Percentiles rank a stretch among this genome's conserved stretches.
These are phyloP conservation scores for Populus alba DNA, from an alignment of 345 rosid species.

Conservation along the genomic window DNA sequence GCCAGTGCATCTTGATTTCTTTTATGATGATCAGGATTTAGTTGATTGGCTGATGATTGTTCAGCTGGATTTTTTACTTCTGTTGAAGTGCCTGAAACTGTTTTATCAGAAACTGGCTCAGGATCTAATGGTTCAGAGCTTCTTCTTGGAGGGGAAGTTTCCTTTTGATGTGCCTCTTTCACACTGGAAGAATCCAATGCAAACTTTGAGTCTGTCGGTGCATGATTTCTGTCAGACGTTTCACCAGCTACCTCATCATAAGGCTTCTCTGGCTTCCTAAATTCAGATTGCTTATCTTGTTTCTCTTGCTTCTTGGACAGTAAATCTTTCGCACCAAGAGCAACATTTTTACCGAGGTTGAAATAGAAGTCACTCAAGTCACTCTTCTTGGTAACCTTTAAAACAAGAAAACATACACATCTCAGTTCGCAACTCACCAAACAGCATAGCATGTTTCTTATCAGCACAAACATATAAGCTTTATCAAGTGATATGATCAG, in stretches of 20 bases:
- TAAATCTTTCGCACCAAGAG: slow-evolving; percentile 56
- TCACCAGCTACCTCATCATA: slow-evolving; percentile 28
- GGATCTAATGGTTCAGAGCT: slow-evolving; percentile 35
- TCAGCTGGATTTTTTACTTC: slow-evolving; percentile 29
- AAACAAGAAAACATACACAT: slow-evolving; percentile 15
- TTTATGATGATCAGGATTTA: slow-evolving; percentile 54
- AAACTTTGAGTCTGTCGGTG: slow-evolving; percentile 19
- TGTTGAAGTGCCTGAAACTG: slow-evolving; percentile 21
- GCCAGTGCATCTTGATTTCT: slow-evolving; percentile 61
- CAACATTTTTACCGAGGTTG: slow-evolving; percentile 76
- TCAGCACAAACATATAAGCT: not conserved
- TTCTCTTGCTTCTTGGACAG: slow-evolving; percentile 48
- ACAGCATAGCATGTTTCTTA: not conserved
- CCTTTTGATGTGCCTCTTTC: slow-evolving; percentile 25
- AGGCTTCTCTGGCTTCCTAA: slow-evolving; percentile 35
- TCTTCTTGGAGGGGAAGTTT: slow-evolving; percentile 25
- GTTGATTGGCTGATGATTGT: slow-evolving; percentile 38
- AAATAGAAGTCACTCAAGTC: slow-evolving; percentile 84
- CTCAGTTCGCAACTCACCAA: not conserved
- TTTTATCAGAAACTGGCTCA: slow-evolving; percentile 19
- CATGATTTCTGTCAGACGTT: slow-evolving; percentile 16
- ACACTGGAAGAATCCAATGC: slow-evolving; percentile 19
- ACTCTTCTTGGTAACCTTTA: slow-evolving; percentile 81
- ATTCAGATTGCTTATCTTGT: slow-evolving; percentile 42
- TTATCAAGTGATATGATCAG: not conserved